These are phyloP conservation scores for Boletus calvinii DNA, from an alignment of 1,284 basidiomycete genomes.

Conservation along the genomic window DNA sequence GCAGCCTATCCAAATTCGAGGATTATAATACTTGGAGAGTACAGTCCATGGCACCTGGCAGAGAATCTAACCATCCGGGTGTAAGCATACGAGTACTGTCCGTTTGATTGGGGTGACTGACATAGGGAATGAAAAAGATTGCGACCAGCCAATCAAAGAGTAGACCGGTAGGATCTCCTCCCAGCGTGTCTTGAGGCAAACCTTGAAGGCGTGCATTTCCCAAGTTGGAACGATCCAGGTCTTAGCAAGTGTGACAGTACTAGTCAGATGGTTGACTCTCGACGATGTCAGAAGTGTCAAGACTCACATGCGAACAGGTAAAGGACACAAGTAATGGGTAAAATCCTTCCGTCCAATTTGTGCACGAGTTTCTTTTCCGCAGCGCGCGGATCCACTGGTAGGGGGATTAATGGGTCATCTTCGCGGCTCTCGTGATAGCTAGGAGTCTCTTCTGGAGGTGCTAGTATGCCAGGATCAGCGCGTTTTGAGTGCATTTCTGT, in stretches of 20 bases:
- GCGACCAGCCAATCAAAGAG: constrained; percentile 76
- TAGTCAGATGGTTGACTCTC: background rate
- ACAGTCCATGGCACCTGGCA: constrained; percentile 70
- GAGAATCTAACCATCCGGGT: constrained; percentile 49
- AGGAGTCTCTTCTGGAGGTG: constrained; percentile 7
- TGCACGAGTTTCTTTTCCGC: constrained; percentile 60
- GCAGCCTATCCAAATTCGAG: constrained; percentile 62
- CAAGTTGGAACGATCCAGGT: constrained; percentile 71
- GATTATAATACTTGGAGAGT: constrained; percentile 63
- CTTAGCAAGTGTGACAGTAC: constrained; percentile 37
- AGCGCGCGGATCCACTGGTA: constrained; percentile 18
- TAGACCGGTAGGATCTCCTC: constrained; percentile 63
- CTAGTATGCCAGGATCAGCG: constrained; percentile 8
- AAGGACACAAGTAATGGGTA: constrained; percentile 68
- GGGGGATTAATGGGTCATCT: constrained; percentile 24
- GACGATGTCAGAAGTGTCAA: background rate
- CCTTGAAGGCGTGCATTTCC: constrained; percentile 77
- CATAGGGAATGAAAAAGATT: constrained; percentile 75
- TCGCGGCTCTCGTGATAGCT: constrained; percentile 12
- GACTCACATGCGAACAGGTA: constrained; percentile 74
- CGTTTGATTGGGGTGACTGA: constrained; percentile 36
- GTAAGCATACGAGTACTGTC: background rate
- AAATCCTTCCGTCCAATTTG: constrained; percentile 65
- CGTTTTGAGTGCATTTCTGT: constrained; percentile 21
- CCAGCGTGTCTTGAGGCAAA: constrained; percentile 58